Conservation (phyloP, 768 basidiomycete species). For the Termitomyces titanicus region DNA sequence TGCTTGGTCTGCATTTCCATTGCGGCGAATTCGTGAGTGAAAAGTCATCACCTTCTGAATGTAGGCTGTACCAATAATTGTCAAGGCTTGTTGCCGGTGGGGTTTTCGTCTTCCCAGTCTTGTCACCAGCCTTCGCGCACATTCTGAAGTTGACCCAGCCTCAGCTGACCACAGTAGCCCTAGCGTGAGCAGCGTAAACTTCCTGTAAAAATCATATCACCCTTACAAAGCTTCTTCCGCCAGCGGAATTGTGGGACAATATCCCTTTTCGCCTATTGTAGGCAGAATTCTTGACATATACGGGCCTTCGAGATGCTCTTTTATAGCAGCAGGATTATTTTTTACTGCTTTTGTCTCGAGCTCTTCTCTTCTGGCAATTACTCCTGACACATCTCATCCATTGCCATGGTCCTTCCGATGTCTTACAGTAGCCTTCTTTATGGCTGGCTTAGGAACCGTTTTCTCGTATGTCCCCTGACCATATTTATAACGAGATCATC, state of each 20-base stretch:
- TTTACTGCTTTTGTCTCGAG: slow-evolving; percentile 59
- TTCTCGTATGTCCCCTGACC: slow-evolving; percentile 54
- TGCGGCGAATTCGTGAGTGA: slow-evolving; percentile 58
- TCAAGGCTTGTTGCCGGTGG: slow-evolving; percentile 73
- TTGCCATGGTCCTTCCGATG: slow-evolving; percentile 44
- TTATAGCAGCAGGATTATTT: slow-evolving; percentile 58
- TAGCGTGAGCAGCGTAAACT: slow-evolving; percentile 51
- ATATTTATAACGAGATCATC: background rate
- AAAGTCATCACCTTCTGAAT: background rate
- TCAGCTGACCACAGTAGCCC: slow-evolving; percentile 72
- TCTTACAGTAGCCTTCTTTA: slow-evolving; percentile 55
- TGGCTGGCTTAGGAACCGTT: slow-evolving; percentile 65
- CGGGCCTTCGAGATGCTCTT: slow-evolving; percentile 67
- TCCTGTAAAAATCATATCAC: background rate
- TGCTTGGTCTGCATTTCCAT: slow-evolving; percentile 46
- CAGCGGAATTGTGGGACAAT: slow-evolving; percentile 83
- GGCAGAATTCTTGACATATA: slow-evolving; percentile 66
- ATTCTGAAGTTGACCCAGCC: slow-evolving; percentile 67
- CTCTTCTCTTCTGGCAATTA: slow-evolving; percentile 49
- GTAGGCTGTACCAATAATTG: background rate
- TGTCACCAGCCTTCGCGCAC: slow-evolving; percentile 59
- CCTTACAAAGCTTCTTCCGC: slow-evolving; percentile 3
- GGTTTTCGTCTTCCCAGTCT: slow-evolving; percentile 74
- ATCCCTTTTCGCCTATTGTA: slow-evolving; percentile 67
- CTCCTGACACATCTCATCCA: slow-evolving; percentile 32